A percentile compares a stretch with the other conserved stretches of the same genome.
phyloP scores from a whole-genome alignment of 148 eudicot genomes.

The Selenicereus undatus region DNA sequence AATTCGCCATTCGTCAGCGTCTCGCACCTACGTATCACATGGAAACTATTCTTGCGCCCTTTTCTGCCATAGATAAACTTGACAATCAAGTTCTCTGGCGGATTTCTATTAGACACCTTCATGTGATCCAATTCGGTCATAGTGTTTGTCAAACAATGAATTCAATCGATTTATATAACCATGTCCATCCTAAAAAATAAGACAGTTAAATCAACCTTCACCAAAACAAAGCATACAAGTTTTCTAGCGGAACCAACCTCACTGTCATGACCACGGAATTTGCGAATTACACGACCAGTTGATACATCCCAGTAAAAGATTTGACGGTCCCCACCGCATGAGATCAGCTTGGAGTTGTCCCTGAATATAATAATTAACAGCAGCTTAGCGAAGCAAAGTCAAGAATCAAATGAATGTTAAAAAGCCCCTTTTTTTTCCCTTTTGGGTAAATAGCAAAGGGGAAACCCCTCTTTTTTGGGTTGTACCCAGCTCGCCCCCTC shows the following conservation, averaged over 20 bases:
- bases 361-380: constrained; percentile 27
- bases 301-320: constrained; percentile 95
- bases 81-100: neutral
- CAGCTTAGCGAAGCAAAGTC: neutral
- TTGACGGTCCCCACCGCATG: constrained; percentile 99
- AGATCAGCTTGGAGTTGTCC: constrained; percentile 82
- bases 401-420: neutral
- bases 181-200: neutral
- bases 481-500: neutral
- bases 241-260: constrained; percentile 46
- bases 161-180: neutral
- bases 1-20: too few relatives aligned
- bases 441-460: neutral
- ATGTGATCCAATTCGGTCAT: neutral
- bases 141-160: too few relatives aligned
- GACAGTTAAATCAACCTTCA: neutral
- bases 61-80: neutral
- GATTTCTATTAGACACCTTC: neutral
- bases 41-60: neutral
- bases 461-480: neutral
- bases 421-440: neutral
- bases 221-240: neutral
- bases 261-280: constrained; percentile 95
- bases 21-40: neutral
- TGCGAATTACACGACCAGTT: constrained; percentile 79